A percentile compares a stretch with the other conserved stretches of the same genome.
phyloP scores from a whole-genome alignment of 805 yeast species.

The Candida chauliodis region DNA sequence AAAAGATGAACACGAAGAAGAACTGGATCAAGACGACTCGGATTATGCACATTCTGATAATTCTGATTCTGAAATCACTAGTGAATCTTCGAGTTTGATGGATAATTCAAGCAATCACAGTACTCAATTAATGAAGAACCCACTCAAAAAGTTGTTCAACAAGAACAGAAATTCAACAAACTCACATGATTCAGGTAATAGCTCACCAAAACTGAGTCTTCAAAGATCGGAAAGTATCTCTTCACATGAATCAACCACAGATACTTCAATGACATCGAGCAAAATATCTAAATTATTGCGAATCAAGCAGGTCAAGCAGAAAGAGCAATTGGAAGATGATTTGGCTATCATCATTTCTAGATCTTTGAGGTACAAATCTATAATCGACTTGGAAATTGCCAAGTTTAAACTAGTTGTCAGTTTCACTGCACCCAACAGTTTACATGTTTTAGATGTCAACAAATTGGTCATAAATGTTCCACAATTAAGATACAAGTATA shows the following conservation, averaged over 20 bases:
- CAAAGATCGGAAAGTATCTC: not conserved
- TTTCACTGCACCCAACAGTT: conserved; percentile 69
- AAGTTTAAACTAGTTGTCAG: conserved; percentile 54
- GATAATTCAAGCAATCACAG: not conserved
- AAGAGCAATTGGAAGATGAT: conserved; percentile 23
- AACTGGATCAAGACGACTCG: not conserved
- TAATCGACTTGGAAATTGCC: conserved; percentile 33
- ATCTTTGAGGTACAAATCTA: conserved; percentile 39
- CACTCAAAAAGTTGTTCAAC: conserved; percentile 11
- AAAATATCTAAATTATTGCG: conserved; percentile 3
- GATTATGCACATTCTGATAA: conserved; percentile 2
- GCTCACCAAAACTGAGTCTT: not conserved
- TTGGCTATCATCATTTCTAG: conserved; percentile 35
- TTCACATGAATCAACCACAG: conserved; percentile 4
- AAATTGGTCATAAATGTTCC: conserved; percentile 70
- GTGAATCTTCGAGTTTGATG: conserved; percentile 3
- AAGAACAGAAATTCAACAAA: conserved; percentile 6
- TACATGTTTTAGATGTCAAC: conserved; percentile 72
- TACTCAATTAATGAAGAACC: conserved; percentile 5
- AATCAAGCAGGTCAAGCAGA: not conserved
- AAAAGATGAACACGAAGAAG: conserved; percentile 20
- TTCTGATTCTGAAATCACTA: conserved; percentile 1
- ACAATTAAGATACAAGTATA: conserved; percentile 39
- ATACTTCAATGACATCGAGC: conserved; percentile 3
- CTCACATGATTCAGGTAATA: conserved; percentile 4